Evolutionary conservation across 2,329 filamentous ascomycete species (phyloP).

Genomic region (Colletotrichum falcatum): DNA sequence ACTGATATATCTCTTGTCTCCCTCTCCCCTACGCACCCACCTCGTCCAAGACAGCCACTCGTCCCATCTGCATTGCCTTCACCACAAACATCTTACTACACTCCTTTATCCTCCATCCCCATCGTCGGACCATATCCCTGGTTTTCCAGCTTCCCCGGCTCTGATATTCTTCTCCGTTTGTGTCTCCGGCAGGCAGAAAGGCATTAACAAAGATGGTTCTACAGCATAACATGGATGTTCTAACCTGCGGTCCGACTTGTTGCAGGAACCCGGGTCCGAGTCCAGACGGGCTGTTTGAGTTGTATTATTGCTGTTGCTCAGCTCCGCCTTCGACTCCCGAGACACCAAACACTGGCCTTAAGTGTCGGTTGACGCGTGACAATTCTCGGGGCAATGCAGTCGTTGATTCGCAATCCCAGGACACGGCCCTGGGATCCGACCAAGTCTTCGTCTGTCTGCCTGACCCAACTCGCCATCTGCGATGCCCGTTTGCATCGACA

Average conservation of each 20-base stretch:
- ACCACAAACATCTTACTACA: constrained; percentile 1
- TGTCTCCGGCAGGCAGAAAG: background rate
- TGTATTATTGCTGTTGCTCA: constrained; percentile 12
- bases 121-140: background rate
- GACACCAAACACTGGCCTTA: constrained; percentile 36
- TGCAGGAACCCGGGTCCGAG: constrained; percentile 13
- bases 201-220: background rate
- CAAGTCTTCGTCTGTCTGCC: background rate
- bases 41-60: constrained; percentile 4
- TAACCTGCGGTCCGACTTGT: constrained; percentile 23
- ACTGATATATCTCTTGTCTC: background rate
- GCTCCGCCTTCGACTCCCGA: constrained; percentile 33
- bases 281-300: background rate
- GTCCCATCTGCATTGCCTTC: constrained; percentile 11
- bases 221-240: background rate
- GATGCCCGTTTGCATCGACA: background rate
- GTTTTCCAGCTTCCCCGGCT: background rate
- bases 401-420: constrained; percentile 32
- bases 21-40: background rate
- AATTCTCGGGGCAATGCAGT: constrained; percentile 34
- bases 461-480: background rate
- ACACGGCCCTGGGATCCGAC: constrained; percentile 27
- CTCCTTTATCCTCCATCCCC: background rate
- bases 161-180: background rate
- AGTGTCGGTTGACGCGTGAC: constrained; percentile 19